These are phyloP conservation scores for Dalechampia spathulata DNA, from an alignment of 441 rosid species.

Conservation along the genomic window DNA sequence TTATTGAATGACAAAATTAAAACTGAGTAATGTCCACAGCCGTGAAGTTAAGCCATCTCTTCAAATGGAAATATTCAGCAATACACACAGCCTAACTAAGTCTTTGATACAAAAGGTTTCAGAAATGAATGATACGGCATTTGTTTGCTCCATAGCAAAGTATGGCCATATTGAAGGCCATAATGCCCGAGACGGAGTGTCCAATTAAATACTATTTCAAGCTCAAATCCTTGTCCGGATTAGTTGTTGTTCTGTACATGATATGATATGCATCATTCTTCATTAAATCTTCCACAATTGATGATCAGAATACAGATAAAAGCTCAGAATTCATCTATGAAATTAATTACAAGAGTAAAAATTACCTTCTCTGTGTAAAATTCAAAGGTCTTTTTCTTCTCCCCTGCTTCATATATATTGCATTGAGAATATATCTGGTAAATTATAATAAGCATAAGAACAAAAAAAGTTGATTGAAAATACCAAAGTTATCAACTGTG, in stretches of 20 bases:
- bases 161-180: too few relatives aligned
- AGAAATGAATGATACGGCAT: too few relatives aligned
- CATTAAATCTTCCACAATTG: background rate
- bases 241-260: background rate
- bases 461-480: background rate
- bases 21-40: background rate
- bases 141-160: too few relatives aligned
- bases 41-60: background rate
- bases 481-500: background rate
- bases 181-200: too few relatives aligned
- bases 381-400: slow-evolving; percentile 63
- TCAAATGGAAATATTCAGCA: background rate
- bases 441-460: background rate
- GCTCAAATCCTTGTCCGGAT: background rate
- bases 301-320: background rate
- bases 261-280: background rate
- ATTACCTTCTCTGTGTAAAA: slow-evolving; percentile 67
- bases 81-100: too few relatives aligned
- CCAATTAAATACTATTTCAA: too few relatives aligned
- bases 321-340: background rate
- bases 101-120: too few relatives aligned
- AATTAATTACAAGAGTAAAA: slow-evolving; percentile 23
- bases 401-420: slow-evolving; percentile 86
- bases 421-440: slow-evolving; percentile 64
- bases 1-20: background rate